Percentiles rank a stretch among this genome's conserved stretches.
Conservation (phyloP, 2,329 filamentous ascomycete genomes). For the Trichoderma gracile region DNA sequence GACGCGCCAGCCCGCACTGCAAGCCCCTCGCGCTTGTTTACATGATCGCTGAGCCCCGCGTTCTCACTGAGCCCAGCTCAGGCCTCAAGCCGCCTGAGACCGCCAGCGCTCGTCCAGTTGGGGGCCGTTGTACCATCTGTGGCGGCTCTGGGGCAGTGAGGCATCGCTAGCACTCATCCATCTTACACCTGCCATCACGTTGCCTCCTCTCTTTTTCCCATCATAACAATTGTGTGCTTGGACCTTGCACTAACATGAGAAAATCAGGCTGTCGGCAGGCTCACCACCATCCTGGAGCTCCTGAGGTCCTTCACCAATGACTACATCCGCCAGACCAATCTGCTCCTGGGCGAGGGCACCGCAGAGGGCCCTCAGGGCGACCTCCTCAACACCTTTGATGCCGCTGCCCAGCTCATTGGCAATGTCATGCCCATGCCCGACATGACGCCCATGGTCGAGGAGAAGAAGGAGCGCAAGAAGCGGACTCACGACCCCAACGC, state of each 20-base stretch:
- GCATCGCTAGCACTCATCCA: background rate
- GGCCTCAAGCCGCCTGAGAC: background rate
- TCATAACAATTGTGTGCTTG: background rate
- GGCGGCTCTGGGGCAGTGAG: background rate
- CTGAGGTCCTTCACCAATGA: conserved; percentile 78
- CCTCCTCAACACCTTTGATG: conserved; percentile 54
- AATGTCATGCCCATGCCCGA: conserved; percentile 39
- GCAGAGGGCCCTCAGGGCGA: conserved; percentile 50
- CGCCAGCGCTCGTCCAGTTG: too few relatives aligned
- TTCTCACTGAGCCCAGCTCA: conserved; percentile 11
- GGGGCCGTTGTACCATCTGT: too few relatives aligned
- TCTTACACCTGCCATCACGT: background rate
- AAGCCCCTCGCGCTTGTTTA: conserved; percentile 29
- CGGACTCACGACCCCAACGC: conserved; percentile 86
- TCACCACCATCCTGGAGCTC: conserved; percentile 75
- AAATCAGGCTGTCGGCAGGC: conserved; percentile 52
- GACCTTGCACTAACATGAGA: conserved; percentile 40
- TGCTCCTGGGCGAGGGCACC: conserved; percentile 68
- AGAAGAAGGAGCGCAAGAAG: conserved; percentile 90
- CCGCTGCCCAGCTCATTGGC: conserved; percentile 46
- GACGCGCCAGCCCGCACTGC: conserved; percentile 15
- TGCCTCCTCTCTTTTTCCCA: background rate
- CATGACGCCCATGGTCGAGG: conserved; percentile 53
- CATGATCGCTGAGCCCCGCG: conserved; percentile 27
- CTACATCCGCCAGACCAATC: conserved; percentile 86